These are phyloP conservation scores for Orbilia quercus DNA, from an alignment of 2,329 filamentous ascomycete genomes.

Conservation along the genomic window DNA sequence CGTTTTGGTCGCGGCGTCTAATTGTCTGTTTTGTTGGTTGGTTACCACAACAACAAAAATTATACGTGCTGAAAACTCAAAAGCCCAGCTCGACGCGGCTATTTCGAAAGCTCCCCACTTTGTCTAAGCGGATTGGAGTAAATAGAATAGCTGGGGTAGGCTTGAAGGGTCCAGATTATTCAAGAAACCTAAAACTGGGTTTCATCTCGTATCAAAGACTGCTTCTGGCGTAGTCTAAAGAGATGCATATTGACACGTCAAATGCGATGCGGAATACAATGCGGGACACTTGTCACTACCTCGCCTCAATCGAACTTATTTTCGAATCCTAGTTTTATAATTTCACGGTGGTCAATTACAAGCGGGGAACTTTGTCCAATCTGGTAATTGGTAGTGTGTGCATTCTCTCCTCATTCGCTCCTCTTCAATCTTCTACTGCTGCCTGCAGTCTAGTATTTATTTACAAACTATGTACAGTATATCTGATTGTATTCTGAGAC, in stretches of 20 bases:
- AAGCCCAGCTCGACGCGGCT: constrained; percentile 22
- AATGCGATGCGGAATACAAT: background rate
- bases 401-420: background rate
- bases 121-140: too few relatives aligned
- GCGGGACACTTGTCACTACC: constrained; percentile 7
- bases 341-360: background rate
- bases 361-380: constrained; percentile 31
- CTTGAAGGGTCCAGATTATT: constrained; percentile 1
- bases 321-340: background rate
- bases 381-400: background rate
- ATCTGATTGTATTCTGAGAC: constrained; percentile 7
- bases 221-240: background rate
- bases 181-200: background rate
- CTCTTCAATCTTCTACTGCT: too few relatives aligned
- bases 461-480: constrained; percentile 33
- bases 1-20: constrained; percentile 12
- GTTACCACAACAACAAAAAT: constrained; percentile 54
- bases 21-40: constrained; percentile 14
- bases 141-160: constrained; percentile 6
- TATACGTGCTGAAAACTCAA: background rate
- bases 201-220: background rate
- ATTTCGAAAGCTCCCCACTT: constrained; percentile 6
- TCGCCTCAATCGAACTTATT: background rate
- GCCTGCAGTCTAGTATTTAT: constrained; percentile 12
- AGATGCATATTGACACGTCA: background rate